Base-by-base conservation (phyloP, 2,329 filamentous ascomycete species). In the Fusarium sp. region DNA sequence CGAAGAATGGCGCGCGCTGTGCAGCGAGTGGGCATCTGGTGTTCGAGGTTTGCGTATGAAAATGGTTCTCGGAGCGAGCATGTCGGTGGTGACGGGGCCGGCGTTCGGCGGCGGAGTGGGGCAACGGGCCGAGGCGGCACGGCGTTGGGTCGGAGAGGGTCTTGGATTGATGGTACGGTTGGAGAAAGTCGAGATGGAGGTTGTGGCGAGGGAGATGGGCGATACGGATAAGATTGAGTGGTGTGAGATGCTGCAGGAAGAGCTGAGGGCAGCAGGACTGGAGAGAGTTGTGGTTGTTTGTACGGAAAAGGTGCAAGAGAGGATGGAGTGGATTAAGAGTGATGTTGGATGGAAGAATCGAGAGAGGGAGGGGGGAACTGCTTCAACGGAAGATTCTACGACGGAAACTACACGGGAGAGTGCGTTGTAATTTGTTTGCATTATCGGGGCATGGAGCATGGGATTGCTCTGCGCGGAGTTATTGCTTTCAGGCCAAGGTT, bases 111-210 rank as follows among this genome's bases (percentile, higher is more conserved):
- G 66, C 20, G 59, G 61, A n/a, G 60, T 69, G 38, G 63, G 46
- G 22, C 68, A 63, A 22, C 59, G 68, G 43, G 59, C 69, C 52
- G 54, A 63, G 22, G 61, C 61, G n/a, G 63, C 68, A 20, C 65
- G 61, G 20, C 58, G 45, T 42, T 71, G 72, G 66, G 68, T 71
- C 31, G 69, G 51, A 7, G 76, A 76, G 36, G 72, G 81, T 3
- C 68, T 85, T 44, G 56, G 66, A 17, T 63, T 63, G 42, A 65
- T 84, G 65, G 36, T 26, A 7, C 66, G 50, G 15, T 72, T 84
- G 49, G 72, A 78, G 63, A 74, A 68, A 50, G 58, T 84, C 6
- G 83, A 84, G 72, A 75, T 84, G 54, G 82, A 84, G 72, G 71
- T 84, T 8, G 72, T 68, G 18, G 72, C 77, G 36, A 56, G 72